These are phyloP conservation scores for Nicotiana attenuata DNA, from an alignment of 257 asterid genomes.

Conservation along the genomic window DNA sequence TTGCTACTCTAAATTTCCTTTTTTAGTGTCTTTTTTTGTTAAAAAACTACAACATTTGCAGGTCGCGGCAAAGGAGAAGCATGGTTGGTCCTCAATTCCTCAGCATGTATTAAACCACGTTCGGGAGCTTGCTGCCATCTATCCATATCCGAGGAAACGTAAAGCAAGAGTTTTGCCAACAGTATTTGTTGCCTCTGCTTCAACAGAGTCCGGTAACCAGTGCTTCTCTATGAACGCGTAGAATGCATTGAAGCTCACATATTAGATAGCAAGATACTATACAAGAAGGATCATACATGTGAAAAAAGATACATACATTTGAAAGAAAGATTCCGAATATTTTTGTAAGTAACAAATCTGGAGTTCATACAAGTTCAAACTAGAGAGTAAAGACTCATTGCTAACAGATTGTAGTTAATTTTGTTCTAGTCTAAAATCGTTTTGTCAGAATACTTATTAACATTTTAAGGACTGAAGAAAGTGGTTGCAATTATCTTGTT, in stretches of 20 bases:
- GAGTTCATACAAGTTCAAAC: neutral
- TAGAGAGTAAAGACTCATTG: neutral
- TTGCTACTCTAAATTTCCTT: neutral
- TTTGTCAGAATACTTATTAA: neutral
- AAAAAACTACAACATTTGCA: neutral
- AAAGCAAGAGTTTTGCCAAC: neutral
- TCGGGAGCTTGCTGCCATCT: slow-evolving; percentile 5
- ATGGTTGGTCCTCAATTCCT: neutral
- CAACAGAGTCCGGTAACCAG: neutral
- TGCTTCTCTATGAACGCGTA: neutral
- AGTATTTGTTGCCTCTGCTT: neutral
- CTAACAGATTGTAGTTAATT: neutral
- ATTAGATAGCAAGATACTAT: neutral
- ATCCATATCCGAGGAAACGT: slow-evolving; percentile 6
- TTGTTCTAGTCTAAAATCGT: neutral
- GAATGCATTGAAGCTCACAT: neutral
- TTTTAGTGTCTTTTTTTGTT: neutral
- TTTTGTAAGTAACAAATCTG: neutral
- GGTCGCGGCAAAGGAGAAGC: neutral
- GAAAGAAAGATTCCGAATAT: neutral
- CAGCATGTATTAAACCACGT: neutral
- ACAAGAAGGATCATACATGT: neutral
- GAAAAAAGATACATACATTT: neutral
- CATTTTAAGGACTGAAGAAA: neutral
- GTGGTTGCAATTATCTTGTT: neutral